Evolutionary conservation across 2,329 filamentous ascomycete species (phyloP).

Genomic region (Atkinsonella texensis): DNA sequence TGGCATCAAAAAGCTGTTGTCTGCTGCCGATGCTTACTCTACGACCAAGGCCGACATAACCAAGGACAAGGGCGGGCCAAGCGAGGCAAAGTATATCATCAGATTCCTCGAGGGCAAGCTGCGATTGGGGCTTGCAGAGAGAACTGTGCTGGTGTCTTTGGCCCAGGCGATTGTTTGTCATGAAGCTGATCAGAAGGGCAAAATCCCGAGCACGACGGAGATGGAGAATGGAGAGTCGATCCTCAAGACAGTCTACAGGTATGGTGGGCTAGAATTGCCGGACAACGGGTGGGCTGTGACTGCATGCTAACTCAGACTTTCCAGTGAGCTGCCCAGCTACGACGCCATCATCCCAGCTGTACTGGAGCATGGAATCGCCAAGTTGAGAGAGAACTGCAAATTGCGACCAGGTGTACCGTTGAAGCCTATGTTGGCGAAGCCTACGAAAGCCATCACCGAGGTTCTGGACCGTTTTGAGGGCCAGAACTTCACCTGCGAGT

Average conservation of each 20-base stretch:
- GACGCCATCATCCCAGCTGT: slow-evolving; percentile 89
- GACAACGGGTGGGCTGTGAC: no score
- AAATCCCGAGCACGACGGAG: slow-evolving; percentile 60
- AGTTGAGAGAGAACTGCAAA: slow-evolving; percentile 75
- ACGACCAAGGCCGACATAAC: slow-evolving; percentile 76
- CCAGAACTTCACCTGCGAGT: slow-evolving; percentile 94
- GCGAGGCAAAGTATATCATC: slow-evolving; percentile 89
- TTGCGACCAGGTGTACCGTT: slow-evolving; percentile 86
- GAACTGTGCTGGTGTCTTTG: slow-evolving; percentile 77
- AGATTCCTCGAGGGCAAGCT: slow-evolving; percentile 92
- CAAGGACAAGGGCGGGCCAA: slow-evolving; percentile 85
- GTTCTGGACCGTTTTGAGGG: slow-evolving; percentile 93
- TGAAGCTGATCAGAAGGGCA: slow-evolving; percentile 60
- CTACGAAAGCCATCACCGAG: slow-evolving; percentile 95
- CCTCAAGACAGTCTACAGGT: slow-evolving; percentile 86
- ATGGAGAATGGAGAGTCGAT: slow-evolving; percentile 73
- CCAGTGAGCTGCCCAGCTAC: slow-evolving; percentile 78
- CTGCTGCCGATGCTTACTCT: slow-evolving; percentile 66
- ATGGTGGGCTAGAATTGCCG: slow-evolving; percentile 12
- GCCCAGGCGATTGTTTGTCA: slow-evolving; percentile 81
- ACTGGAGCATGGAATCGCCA: slow-evolving; percentile 73
- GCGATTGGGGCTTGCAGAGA: slow-evolving; percentile 82
- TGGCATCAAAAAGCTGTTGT: slow-evolving; percentile 91
- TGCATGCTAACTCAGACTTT: not conserved
- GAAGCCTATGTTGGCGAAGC: slow-evolving; percentile 97